Conservation (phyloP, 1,284 basidiomycete species). For the Trichosporon sp. region DNA sequence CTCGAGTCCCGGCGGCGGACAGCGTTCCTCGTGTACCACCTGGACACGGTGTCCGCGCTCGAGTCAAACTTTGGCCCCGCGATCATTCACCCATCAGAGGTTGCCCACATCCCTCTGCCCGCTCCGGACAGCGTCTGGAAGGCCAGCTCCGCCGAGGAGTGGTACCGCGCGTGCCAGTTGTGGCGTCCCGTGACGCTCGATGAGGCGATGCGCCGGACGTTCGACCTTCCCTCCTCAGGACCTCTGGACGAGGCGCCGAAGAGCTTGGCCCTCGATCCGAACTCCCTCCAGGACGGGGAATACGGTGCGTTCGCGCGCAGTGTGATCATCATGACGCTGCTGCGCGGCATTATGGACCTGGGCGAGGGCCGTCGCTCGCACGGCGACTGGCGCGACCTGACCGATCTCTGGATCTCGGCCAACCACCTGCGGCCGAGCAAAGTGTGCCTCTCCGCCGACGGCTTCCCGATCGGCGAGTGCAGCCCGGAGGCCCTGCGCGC, state of each 20-base stretch:
- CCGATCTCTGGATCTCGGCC: constrained; percentile 52
- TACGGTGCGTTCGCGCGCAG: constrained; percentile 58
- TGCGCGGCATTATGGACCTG: constrained; percentile 57
- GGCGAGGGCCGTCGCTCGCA: constrained; percentile 56
- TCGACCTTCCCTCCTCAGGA: constrained; percentile 49
- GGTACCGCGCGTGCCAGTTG: constrained; percentile 48
- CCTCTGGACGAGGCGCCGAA: constrained; percentile 49
- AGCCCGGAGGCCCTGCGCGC: constrained; percentile 41
- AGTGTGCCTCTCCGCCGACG: constrained; percentile 42
- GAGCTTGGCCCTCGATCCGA: constrained; percentile 43
- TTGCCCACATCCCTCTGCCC: constrained; percentile 55
- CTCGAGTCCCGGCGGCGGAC: constrained; percentile 57
- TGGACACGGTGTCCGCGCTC: constrained; percentile 57
- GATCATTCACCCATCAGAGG: constrained; percentile 51
- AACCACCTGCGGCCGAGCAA: constrained; percentile 42
- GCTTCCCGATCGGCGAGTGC: constrained; percentile 42
- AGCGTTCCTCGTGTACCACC: constrained; percentile 57
- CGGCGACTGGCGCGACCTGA: constrained; percentile 56
- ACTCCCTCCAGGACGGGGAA: constrained; percentile 47
- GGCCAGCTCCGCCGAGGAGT: constrained; percentile 53
- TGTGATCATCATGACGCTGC: constrained; percentile 54
- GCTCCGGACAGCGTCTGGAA: constrained; percentile 58
- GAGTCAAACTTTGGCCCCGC: constrained; percentile 54
- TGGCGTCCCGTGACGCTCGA: constrained; percentile 52
- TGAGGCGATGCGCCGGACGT: constrained; percentile 52